Base-by-base conservation (phyloP, 257 asterid genomes). In the Nicotiana attenuata region DNA sequence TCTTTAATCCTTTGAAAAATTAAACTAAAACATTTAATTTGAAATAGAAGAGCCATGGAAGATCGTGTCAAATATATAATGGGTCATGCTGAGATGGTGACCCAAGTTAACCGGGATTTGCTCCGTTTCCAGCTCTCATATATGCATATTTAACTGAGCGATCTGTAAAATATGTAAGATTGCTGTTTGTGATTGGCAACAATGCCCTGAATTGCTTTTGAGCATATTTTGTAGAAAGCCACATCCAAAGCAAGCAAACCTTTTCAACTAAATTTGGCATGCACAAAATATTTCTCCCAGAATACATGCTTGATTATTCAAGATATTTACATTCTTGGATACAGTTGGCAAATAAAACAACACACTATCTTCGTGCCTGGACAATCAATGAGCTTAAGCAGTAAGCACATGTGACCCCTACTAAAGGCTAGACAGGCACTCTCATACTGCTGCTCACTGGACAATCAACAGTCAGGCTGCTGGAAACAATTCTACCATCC, bases 241-340 rank as follows among this genome's bases (percentile, higher is more conserved):
- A 24, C 22, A 2, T 24, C 61, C 79, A 15, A 73, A 73, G 24
- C 61, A 47, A 47, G 79, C 24, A 47, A 47, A 47, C 24, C 38
- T 24, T 47, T 10, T 13, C 35, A 24, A 73, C 79, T 73, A 47
- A 41, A 73, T 47, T 47, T 24, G 50, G 20, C 59, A 24, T 7
- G 22, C 61, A 73, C 22, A 45, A 15, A 73, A 73, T 47, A 50
- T 73, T 71, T 73, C 61, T 73, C 79, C 79, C 61, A 73, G 15
- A 20, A 41, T 73, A 47, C 79, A 73, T 24, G 79, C 79, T 73
- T 28, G 61, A 73, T 73, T 73, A 73, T 73, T 73, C 61, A 24
- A 71, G 16, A 73, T 73, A 73, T 73, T 38, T 24, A 73, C 61
- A 73, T 47, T 73, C 79, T 73, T 73, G 79, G 79, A 73, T 73